These are phyloP conservation scores for Musa beccarii DNA, from an alignment of 176 grass and related monocot genomes.

Conservation along the genomic window DNA sequence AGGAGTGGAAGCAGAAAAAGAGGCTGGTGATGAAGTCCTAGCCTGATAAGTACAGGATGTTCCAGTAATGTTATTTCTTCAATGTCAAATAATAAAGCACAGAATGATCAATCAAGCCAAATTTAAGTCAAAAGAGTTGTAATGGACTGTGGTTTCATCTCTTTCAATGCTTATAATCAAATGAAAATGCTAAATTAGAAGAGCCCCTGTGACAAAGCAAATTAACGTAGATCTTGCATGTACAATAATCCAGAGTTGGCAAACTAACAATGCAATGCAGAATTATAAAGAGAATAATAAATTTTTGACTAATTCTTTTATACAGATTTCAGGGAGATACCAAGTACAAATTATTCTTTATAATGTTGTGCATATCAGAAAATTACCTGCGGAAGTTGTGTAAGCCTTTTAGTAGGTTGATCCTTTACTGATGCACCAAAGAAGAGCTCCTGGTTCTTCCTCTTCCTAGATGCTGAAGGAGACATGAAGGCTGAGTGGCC, in stretches of 20 bases:
- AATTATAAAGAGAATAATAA: neutral
- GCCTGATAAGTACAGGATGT: slow-evolving; percentile 17
- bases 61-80: neutral
- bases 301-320: neutral
- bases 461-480: slow-evolving; percentile 64
- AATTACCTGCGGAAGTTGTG: slow-evolving; percentile 53
- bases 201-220: neutral
- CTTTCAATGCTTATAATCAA: neutral
- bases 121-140: neutral
- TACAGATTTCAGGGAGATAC: neutral
- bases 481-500: slow-evolving; percentile 52
- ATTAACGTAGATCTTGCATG: neutral
- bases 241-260: no score
- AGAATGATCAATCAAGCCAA: neutral
- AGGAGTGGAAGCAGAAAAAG: slow-evolving; percentile 36
- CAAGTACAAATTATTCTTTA: neutral
- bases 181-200: neutral
- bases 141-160: neutral
- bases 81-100: neutral
- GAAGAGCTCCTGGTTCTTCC: slow-evolving; percentile 55
- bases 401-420: slow-evolving; percentile 36
- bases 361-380: slow-evolving; percentile 1
- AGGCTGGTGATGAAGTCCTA: slow-evolving; percentile 28
- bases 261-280: no score
- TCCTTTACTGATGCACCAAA: slow-evolving; percentile 44